Evolutionary conservation across 768 basidiomycete genomes (phyloP), one percentile per base, ranked within the genome.

Genomic region (Rhodocollybia butyracea): DNA sequence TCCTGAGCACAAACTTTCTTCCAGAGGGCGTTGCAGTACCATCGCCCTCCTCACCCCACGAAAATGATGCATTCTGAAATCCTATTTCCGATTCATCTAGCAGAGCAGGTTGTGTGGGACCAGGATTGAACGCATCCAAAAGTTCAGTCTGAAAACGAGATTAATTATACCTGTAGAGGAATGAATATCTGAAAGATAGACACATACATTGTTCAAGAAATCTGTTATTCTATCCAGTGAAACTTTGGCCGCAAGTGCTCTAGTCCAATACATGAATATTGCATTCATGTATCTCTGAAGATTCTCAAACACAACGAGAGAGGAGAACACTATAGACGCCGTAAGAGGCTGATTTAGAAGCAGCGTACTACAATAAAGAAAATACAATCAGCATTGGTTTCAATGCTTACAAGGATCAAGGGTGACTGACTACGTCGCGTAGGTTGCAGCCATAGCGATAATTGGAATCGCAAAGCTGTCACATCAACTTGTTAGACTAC

Each of bases 371-470:
- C 43, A 17, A 15, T 1, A 26, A 21, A 32, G 29, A 62, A 59
- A 59, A 57, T 2, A 26, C 15, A n/a, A 32, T 30, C 24, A 53
- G 55, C 29, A 22, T 31, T 12, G n/a, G 15, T 1, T 11, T 2
- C 32, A 36, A n/a, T 19, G 7, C n/a, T n/a, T n/a, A 26, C 12
- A 19, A 22, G 17, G 7, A 30, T 32, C 0, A 36, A 36, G 19
- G 4, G 11, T 30, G 7, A 46, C 58, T 59, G 34, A 59, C 58
- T 59, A 56, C n/a, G 74, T 63, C 1, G 69, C 67, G 58, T 74
- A 81, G 3, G 77, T 76, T 29, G 73, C 69, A 22, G 76, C 62
- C 80, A 82, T 82, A 52, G 76, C 76, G 3, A 80, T 19, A 5
- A 82, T 59, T 0, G 82, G 81, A 11, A 83, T 70, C 15, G 73